These are phyloP conservation scores for Aspergillus campestris DNA, from an alignment of 495 filamentous ascomycete species.

Conservation along the genomic window DNA sequence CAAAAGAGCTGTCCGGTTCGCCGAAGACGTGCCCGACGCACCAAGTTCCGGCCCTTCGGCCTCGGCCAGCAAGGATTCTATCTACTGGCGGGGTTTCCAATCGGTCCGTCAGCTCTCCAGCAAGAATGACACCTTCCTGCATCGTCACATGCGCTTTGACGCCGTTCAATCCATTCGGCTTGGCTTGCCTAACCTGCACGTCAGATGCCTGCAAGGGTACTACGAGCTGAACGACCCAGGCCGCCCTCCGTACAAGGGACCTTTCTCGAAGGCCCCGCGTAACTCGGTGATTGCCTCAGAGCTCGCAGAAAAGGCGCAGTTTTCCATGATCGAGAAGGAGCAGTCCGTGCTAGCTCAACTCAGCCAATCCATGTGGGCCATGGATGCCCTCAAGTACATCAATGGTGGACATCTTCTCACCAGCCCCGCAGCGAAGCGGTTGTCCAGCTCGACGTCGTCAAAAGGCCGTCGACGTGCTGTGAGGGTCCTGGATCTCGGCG, in stretches of 20 bases:
- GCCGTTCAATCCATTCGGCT: slow-evolving; percentile 77
- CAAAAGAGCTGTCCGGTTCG: slow-evolving; percentile 75
- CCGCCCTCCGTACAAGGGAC: slow-evolving; percentile 40
- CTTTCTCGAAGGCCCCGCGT: slow-evolving; percentile 45
- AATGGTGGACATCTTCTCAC: slow-evolving; percentile 75
- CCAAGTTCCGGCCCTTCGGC: slow-evolving; percentile 23
- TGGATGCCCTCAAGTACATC: slow-evolving; percentile 66
- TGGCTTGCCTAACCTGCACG: slow-evolving; percentile 51
- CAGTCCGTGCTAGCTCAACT: slow-evolving; percentile 71
- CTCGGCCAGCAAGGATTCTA: slow-evolving; percentile 55
- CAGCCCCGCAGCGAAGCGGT: slow-evolving; percentile 58
- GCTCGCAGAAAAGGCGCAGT: slow-evolving; percentile 39
- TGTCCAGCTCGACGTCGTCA: slow-evolving; percentile 21
- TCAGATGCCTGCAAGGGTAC: slow-evolving; percentile 67
- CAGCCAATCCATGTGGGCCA: slow-evolving; percentile 65
- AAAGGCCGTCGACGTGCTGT: slow-evolving; percentile 14
- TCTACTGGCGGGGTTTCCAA: slow-evolving; percentile 89
- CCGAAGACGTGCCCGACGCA: slow-evolving; percentile 40
- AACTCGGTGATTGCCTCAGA: slow-evolving; percentile 37
- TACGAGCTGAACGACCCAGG: slow-evolving; percentile 51
- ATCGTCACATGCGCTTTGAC: slow-evolving; percentile 78
- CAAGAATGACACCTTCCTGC: slow-evolving; percentile 67
- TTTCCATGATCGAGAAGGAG: slow-evolving; percentile 60
- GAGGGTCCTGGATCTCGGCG: slow-evolving; percentile 81
- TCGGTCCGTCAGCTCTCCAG: slow-evolving; percentile 51